phyloP scores from a whole-genome alignment of 2,329 filamentous ascomycete genomes.

The Trichophyton schoenleinii region DNA sequence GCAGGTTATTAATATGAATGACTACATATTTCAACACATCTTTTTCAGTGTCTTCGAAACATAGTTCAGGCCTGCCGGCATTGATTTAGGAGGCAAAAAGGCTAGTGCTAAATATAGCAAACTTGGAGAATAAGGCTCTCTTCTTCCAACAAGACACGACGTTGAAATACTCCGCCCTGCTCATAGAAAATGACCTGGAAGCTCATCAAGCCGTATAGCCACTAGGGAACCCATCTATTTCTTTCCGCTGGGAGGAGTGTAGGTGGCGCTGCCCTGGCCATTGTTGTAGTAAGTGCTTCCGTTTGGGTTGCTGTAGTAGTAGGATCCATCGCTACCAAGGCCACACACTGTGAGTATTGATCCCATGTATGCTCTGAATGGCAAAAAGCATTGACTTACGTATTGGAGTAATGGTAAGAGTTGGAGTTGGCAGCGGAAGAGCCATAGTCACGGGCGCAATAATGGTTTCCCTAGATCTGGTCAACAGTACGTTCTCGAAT shows the following conservation, averaged over 20 bases:
- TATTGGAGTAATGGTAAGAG: conserved; percentile 52
- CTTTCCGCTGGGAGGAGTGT: conserved; percentile 44
- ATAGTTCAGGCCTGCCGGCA: background rate
- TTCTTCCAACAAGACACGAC: background rate
- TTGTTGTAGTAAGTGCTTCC: conserved; percentile 57
- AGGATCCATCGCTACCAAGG: conserved; percentile 45
- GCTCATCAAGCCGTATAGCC: background rate
- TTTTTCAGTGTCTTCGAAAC: too few species aligned
- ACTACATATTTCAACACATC: background rate
- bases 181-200: background rate
- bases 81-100: background rate
- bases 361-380: background rate
- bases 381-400: conserved; percentile 25
- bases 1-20: background rate
- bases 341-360: background rate
- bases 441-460: conserved; percentile 53
- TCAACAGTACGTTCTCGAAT: background rate
- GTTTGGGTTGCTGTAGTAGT: conserved; percentile 61
- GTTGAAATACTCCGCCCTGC: too few species aligned
- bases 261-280: conserved; percentile 46
- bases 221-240: background rate
- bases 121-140: background rate
- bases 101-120: background rate
- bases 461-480: conserved; percentile 51
- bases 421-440: conserved; percentile 44